phyloP scores from a whole-genome alignment of 345 rosid species.

The Pistacia integerrima region DNA sequence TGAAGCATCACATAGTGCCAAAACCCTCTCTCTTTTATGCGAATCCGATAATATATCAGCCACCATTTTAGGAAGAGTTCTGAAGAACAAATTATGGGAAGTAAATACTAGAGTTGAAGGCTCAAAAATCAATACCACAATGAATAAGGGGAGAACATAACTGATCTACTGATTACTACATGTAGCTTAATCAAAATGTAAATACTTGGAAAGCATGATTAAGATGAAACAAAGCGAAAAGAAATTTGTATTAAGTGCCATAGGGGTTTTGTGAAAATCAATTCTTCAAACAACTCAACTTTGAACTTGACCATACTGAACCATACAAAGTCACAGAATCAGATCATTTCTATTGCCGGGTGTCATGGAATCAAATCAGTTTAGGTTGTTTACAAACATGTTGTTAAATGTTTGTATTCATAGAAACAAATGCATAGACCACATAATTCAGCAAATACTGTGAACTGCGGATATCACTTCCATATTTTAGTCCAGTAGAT shows the following conservation, averaged over 20 bases:
- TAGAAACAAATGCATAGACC: too few relatives aligned
- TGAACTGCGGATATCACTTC: too few relatives aligned
- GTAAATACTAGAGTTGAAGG: not conserved
- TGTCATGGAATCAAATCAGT: too few relatives aligned
- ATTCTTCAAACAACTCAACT: conserved; percentile 1
- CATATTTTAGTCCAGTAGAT: too few relatives aligned
- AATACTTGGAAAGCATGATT: not conserved
- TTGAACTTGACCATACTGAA: not conserved
- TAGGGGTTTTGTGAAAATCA: not conserved
- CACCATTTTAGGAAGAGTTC: conserved; percentile 79
- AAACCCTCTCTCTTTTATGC: conserved; percentile 61
- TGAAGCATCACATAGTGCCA: conserved; percentile 74
- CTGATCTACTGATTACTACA: not conserved
- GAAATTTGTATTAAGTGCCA: not conserved
- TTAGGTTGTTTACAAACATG: too few relatives aligned
- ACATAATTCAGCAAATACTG: too few relatives aligned
- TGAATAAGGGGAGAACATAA: not conserved
- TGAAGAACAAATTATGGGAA: conserved; percentile 29
- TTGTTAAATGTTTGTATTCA: too few relatives aligned
- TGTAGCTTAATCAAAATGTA: not conserved
- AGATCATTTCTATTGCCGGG: too few relatives aligned
- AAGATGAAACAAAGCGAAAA: not conserved
- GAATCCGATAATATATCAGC: conserved; percentile 75
- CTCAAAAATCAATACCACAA: not conserved
- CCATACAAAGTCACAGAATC: too few relatives aligned